phyloP scores from a whole-genome alignment of 495 filamentous ascomycete genomes.

The Xylaria bambusicola region DNA sequence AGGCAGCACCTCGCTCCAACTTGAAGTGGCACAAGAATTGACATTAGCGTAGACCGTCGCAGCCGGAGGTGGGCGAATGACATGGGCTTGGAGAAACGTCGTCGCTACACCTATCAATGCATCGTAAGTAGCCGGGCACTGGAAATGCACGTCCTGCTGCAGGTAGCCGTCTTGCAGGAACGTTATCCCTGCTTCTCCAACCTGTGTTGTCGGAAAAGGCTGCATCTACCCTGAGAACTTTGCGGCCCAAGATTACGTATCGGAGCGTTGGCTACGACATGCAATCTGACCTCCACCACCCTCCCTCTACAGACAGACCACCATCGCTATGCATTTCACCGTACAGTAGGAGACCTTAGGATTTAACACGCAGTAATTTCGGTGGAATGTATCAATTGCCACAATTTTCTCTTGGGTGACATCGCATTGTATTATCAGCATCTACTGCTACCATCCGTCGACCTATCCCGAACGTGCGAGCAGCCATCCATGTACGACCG shows the following conservation, averaged over 20 bases:
- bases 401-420: background rate
- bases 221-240: constrained; percentile 15
- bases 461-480: background rate
- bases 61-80: constrained; percentile 14
- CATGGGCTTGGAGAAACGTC: constrained; percentile 11
- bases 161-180: constrained; percentile 16
- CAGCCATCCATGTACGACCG: background rate
- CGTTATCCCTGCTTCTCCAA: constrained; percentile 13
- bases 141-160: constrained; percentile 12
- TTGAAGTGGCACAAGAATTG: constrained; percentile 15
- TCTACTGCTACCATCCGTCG: background rate
- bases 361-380: constrained; percentile 1
- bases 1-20: constrained; percentile 18
- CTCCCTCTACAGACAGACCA: constrained; percentile 2
- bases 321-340: constrained; percentile 6
- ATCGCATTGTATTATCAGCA: constrained; percentile 6
- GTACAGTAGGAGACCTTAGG: background rate
- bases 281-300: constrained; percentile 4
- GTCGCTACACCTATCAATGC: constrained; percentile 7
- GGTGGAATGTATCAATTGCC: background rate
- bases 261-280: constrained; percentile 3
- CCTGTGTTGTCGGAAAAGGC: constrained; percentile 18
- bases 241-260: constrained; percentile 11
- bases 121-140: constrained; percentile 12
- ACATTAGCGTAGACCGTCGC: constrained; percentile 16